These are phyloP conservation scores for Monosporascus sp. DNA, from an alignment of 2,329 filamentous ascomycete genomes.

Conservation along the genomic window DNA sequence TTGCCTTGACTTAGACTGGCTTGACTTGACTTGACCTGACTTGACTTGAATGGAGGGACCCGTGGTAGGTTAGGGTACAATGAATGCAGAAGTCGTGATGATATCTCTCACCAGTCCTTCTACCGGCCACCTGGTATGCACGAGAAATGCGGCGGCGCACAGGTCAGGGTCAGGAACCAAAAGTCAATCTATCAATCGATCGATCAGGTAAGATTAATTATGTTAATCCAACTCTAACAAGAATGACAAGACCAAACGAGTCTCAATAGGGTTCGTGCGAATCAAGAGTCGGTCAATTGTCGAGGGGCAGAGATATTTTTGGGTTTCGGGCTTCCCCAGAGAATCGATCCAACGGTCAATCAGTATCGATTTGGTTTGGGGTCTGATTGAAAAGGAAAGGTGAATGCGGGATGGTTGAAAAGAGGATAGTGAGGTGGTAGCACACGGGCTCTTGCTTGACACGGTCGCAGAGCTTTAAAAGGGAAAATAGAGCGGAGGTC, in stretches of 20 bases:
- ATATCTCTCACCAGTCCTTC: too few species aligned
- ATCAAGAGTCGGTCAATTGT: slow-evolving; percentile 3
- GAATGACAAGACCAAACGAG: too few species aligned
- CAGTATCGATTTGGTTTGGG: slow-evolving; percentile 31
- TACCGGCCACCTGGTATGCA: neutral
- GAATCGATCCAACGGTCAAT: slow-evolving; percentile 32
- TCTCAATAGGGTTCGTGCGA: too few species aligned
- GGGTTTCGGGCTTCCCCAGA: slow-evolving; percentile 32
- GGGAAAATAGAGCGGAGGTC: slow-evolving; percentile 21
- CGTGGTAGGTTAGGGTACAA: neutral
- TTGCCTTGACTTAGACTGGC: neutral
- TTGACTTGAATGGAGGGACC: neutral
- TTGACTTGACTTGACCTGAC: neutral
- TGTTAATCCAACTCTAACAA: neutral
- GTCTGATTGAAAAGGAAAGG: slow-evolving; percentile 42
- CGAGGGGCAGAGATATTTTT: slow-evolving; percentile 28
- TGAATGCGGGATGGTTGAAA: slow-evolving; percentile 44
- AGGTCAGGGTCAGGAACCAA: too few species aligned
- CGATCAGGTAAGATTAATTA: neutral
- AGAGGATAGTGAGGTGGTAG: slow-evolving; percentile 46
- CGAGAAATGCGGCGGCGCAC: neutral
- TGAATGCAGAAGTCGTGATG: too few species aligned
- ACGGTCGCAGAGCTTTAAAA: slow-evolving; percentile 35
- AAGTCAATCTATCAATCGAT: neutral
- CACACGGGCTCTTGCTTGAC: slow-evolving; percentile 37